phyloP scores from a whole-genome alignment of 2,329 filamentous ascomycete genomes.

The Aquanectria penicillioides region DNA sequence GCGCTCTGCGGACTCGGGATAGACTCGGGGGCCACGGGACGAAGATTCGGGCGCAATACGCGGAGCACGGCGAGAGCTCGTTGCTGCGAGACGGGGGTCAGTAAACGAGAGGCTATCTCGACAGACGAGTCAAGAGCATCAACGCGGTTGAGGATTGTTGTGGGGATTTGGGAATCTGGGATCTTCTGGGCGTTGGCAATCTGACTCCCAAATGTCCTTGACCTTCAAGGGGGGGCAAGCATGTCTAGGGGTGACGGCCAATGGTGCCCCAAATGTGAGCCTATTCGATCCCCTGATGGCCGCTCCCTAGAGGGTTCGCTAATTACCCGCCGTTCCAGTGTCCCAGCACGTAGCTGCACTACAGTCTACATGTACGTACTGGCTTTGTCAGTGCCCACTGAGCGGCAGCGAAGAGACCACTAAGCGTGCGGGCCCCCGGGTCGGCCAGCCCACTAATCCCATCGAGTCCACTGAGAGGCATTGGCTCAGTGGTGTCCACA shows the following conservation, averaged over 20 bases:
- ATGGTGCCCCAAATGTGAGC: slow-evolving; percentile 15
- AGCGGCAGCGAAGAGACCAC: slow-evolving; percentile 9
- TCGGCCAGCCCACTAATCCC: neutral
- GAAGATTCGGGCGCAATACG: slow-evolving; percentile 10
- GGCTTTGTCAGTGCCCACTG: slow-evolving; percentile 10
- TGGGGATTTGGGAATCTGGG: slow-evolving; percentile 30
- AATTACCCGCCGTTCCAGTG: slow-evolving; percentile 29
- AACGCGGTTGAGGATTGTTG: slow-evolving; percentile 29
- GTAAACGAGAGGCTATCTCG: slow-evolving; percentile 23
- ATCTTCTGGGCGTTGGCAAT: slow-evolving; percentile 24
- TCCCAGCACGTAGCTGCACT: slow-evolving; percentile 11
- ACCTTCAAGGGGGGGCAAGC: slow-evolving; percentile 36
- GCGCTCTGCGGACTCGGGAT: slow-evolving; percentile 14
- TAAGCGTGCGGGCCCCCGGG: slow-evolving; percentile 1
- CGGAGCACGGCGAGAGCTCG: slow-evolving; percentile 7
- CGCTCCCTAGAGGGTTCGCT: slow-evolving; percentile 20
- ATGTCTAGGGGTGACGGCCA: slow-evolving; percentile 20
- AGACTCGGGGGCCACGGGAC: no score
- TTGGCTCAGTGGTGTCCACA: slow-evolving; percentile 20
- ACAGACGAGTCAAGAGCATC: slow-evolving; percentile 25
- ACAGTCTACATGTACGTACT: no score
- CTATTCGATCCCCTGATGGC: slow-evolving; percentile 26
- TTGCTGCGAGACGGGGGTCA: slow-evolving; percentile 12
- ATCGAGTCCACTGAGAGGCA: slow-evolving; percentile 12
- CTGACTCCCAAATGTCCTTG: slow-evolving; percentile 27